These are phyloP conservation scores for Ilyonectria mors-panacis DNA, from an alignment of 2,329 filamentous ascomycete genomes.

Conservation along the genomic window DNA sequence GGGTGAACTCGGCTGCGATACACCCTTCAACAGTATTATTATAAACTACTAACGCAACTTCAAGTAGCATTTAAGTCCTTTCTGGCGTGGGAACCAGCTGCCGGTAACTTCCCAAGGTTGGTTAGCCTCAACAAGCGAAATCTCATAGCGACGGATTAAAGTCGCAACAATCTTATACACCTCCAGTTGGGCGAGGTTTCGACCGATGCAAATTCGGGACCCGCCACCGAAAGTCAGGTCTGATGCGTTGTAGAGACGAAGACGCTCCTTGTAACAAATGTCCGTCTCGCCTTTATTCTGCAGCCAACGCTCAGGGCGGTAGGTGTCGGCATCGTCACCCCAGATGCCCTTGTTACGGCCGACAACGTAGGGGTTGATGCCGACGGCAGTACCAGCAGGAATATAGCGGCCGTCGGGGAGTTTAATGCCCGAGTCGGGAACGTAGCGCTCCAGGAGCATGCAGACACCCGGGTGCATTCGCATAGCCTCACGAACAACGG, in stretches of 20 bases:
- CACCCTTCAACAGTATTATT: too few relatives aligned
- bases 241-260: slow-evolving; percentile 52
- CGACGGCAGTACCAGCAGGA: slow-evolving; percentile 56
- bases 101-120: slow-evolving; percentile 18
- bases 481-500: slow-evolving; percentile 64
- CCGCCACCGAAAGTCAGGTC: slow-evolving; percentile 55
- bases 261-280: slow-evolving; percentile 50
- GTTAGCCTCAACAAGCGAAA: slow-evolving; percentile 49
- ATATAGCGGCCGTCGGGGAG: slow-evolving; percentile 53
- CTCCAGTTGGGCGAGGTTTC: slow-evolving; percentile 52
- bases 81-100: slow-evolving; percentile 31
- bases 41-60: slow-evolving; percentile 2
- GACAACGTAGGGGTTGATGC: slow-evolving; percentile 59
- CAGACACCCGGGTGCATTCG: slow-evolving; percentile 63
- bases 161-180: slow-evolving; percentile 58
- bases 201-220: slow-evolving; percentile 53
- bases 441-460: slow-evolving; percentile 62
- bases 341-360: slow-evolving; percentile 58
- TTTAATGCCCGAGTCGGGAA: slow-evolving; percentile 56
- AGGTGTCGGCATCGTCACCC: slow-evolving; percentile 61
- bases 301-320: slow-evolving; percentile 65
- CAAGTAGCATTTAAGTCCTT: slow-evolving; percentile 17
- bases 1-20: too few relatives aligned
- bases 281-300: slow-evolving; percentile 30
- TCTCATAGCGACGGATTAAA: slow-evolving; percentile 61